These are phyloP conservation scores for Rhizoclosmatium sp. DNA, from an alignment of 192 early-diverging fungal species.

Conservation along the genomic window DNA sequence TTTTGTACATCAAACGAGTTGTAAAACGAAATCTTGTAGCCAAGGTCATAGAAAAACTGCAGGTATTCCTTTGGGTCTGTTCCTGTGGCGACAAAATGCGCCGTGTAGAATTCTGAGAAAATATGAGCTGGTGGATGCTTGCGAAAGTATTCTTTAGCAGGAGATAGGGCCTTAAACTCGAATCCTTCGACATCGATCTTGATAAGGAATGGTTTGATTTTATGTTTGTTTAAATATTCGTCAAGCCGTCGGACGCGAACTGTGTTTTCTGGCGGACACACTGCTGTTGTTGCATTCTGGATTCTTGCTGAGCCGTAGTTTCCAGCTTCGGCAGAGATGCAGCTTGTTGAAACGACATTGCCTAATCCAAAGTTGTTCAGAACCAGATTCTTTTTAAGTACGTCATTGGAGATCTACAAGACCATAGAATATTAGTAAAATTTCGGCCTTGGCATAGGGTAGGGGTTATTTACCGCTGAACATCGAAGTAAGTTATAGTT, in stretches of 20 bases:
- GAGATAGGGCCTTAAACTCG: not conserved
- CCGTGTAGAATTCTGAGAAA: not conserved
- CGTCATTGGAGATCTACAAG: too few relatives aligned
- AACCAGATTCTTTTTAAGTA: not conserved
- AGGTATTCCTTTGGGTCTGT: not conserved
- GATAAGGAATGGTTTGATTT: constrained; percentile 2
- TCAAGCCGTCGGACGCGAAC: not conserved
- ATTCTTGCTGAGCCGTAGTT: not conserved
- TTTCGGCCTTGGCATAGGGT: too few relatives aligned
- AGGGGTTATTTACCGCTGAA: too few relatives aligned
- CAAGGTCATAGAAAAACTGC: constrained; percentile 5
- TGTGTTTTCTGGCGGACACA: not conserved
- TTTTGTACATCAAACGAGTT: too few relatives aligned
- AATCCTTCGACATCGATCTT: constrained; percentile 13
- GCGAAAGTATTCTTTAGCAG: not conserved
- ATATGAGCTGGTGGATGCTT: constrained; percentile 6
- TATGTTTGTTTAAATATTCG: not conserved
- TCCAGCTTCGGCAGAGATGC: constrained; percentile 2
- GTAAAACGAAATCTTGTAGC: not conserved
- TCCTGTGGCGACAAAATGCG: not conserved
- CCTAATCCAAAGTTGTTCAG: constrained; percentile 14
- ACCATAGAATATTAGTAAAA: too few relatives aligned
- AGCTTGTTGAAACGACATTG: not conserved
- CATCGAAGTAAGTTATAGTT: not conserved
- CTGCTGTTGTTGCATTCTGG: not conserved